Evolutionary conservation across 2,329 filamentous ascomycete species (phyloP).

Genomic region (Colletotrichum horii): DNA sequence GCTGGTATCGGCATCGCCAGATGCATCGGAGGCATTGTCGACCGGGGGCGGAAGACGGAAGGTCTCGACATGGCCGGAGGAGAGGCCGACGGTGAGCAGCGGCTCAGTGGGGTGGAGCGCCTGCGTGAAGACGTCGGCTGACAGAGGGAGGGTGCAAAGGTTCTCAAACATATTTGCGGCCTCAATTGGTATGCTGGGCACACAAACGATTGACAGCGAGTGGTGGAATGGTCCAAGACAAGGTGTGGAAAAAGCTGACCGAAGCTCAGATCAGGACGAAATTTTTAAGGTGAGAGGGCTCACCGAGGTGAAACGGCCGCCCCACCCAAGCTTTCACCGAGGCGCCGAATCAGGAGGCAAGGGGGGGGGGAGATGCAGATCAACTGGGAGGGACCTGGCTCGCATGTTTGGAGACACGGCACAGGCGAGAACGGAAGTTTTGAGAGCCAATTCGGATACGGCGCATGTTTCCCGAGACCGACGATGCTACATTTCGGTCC

Average conservation of each 20-base stretch:
- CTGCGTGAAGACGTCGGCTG: conserved; percentile 86
- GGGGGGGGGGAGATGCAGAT: background rate
- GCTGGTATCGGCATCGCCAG: conserved; percentile 53
- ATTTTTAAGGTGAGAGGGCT: conserved; percentile 13
- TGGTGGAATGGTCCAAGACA: background rate
- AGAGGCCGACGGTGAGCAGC: conserved; percentile 84
- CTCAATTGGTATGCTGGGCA: background rate
- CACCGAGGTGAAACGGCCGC: background rate
- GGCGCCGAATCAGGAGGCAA: background rate
- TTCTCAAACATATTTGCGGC: conserved; percentile 78
- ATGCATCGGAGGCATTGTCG: conserved; percentile 54
- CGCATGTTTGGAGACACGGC: background rate
- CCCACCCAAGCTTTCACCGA: background rate
- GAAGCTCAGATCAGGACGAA: background rate
- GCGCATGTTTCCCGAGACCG: background rate
- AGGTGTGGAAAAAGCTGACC: background rate
- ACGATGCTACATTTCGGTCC: background rate
- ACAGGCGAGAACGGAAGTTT: background rate
- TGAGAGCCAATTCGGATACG: background rate
- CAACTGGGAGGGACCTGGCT: background rate
- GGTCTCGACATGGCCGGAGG: conserved; percentile 84
- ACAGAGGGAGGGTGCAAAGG: conserved; percentile 85
- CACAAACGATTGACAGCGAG: background rate
- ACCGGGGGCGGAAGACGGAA: conserved; percentile 71
- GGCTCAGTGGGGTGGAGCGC: conserved; percentile 85